Evolutionary conservation across 805 yeast genomes (phyloP), one percentile per base, ranked within the genome.

Genomic region (Kazachstania taianensis): DNA sequence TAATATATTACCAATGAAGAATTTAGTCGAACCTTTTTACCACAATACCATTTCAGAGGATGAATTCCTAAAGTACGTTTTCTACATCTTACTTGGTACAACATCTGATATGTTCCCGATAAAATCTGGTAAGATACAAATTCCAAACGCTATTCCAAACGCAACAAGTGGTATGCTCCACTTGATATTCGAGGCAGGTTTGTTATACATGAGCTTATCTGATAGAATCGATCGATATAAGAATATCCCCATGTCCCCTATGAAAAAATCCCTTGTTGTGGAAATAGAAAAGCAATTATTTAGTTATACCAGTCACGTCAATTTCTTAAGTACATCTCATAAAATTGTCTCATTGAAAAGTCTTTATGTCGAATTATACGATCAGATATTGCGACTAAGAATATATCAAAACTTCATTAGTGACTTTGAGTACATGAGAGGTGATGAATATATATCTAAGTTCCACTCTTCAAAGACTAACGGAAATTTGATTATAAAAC

Each of bases 141-240:
- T 81, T 3, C 87, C 92, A 1, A 41, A 55, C 1, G 63, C 65
- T 29, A 55, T 80, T 12, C 71, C 76, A 18, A 70, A 69, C 41
- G 71, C 85, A 5, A 62, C 71, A 17, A 66, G 78, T 30, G 75
- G 76, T 1, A 46, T 75, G 19, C 53, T 83, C 22, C 73, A 69
- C 38, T 54, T 66, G 19, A 58, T 81, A 1, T 61, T 79, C 28
- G 96, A 86, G 53, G 80, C 85, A 1, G 89, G 83, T 0, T 57
- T 86, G 23, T 58, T 85, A 3, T 83, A 72, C 56, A 67, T 69
- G 35, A 54, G 62, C 29, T 55, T 84, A 24, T 55, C 53, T 4
- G 38, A 35, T 12, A 46, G 50, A 15, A 43, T 68, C 9, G 61
- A 58, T 26, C 33, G 46, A 16, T 53, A 56, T 43, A 45, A 58